Percentiles rank a stretch among this genome's conserved stretches.
These are phyloP conservation scores for Blastocladiella britannica DNA, from an alignment of 192 early-diverging fungal genomes.

Conservation along the genomic window DNA sequence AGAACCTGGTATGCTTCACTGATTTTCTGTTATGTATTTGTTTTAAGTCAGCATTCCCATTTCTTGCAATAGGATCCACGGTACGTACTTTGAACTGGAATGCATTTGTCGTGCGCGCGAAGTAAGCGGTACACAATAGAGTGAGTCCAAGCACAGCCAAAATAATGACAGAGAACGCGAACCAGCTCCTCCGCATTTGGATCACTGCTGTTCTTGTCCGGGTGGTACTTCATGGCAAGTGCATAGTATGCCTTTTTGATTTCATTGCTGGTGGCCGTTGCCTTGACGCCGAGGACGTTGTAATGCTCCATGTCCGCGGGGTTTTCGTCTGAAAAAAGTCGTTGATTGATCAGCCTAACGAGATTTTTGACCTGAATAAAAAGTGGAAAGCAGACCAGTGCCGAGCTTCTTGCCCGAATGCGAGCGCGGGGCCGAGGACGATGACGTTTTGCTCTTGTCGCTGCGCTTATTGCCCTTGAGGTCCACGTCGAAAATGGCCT, in stretches of 20 bases:
- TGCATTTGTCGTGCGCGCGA: too few species aligned
- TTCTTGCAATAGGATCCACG: background rate
- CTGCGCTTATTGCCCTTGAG: conserved; percentile 14
- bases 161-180: conserved; percentile 1
- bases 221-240: conserved; percentile 67
- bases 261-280: conserved; percentile 50
- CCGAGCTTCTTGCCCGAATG: conserved; percentile 7
- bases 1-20: conserved; percentile 94
- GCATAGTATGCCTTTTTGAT: conserved; percentile 89
- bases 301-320: conserved; percentile 75
- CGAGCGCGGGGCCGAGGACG: conserved; percentile 8
- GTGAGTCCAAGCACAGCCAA: conserved; percentile 1
- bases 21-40: conserved; percentile 61
- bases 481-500: conserved; percentile 18
- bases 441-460: conserved; percentile 4
- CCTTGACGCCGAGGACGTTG: conserved; percentile 56
- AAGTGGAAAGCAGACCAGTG: conserved; percentile 7
- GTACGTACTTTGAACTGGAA: background rate
- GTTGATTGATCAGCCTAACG: background rate
- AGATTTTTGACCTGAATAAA: conserved; percentile 2
- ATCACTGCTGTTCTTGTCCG: conserved; percentile 58
- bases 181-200: conserved; percentile 50
- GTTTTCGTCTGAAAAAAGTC: conserved; percentile 28
- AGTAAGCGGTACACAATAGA: background rate
- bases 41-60: background rate